Evolutionary conservation across 2,329 filamentous ascomycete species (phyloP).

Genomic region (Chaetomiaceae sp.): DNA sequence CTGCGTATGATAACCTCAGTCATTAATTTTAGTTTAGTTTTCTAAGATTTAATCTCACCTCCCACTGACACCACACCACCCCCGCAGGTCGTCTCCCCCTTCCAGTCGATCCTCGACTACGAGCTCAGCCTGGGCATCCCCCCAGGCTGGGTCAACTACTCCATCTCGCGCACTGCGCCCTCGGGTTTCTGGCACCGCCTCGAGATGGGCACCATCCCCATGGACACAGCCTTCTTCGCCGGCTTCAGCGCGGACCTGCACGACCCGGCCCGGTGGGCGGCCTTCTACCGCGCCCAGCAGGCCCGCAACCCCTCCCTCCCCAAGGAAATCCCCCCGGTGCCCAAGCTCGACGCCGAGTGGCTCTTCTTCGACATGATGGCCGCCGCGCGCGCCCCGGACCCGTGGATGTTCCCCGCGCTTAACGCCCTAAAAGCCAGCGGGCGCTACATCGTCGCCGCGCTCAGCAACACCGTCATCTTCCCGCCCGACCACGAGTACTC

Average conservation of each 20-base stretch:
- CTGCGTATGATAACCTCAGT: constrained; percentile 59
- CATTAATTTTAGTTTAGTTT: neutral
- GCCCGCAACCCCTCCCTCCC: constrained; percentile 38
- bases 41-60: neutral
- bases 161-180: constrained; percentile 73
- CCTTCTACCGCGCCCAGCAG: constrained; percentile 51
- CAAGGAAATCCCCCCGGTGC: constrained; percentile 54
- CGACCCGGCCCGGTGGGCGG: constrained; percentile 60
- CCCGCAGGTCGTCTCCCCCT: constrained; percentile 87
- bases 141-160: constrained; percentile 84
- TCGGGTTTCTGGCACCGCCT: constrained; percentile 82
- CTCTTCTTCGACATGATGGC: constrained; percentile 93
- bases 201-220: constrained; percentile 74
- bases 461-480: constrained; percentile 89
- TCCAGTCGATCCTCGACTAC: constrained; percentile 90
- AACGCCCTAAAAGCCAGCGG: constrained; percentile 59
- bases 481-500: constrained; percentile 68
- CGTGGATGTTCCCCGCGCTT: constrained; percentile 83
- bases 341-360: constrained; percentile 68
- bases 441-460: constrained; percentile 68
- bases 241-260: constrained; percentile 73
- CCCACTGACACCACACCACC: constrained; percentile 21
- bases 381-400: constrained; percentile 64
- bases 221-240: constrained; percentile 70
- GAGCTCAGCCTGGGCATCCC: constrained; percentile 73